phyloP scores from a whole-genome alignment of 495 filamentous ascomycete species.

The Lasiosphaeria ovina region DNA sequence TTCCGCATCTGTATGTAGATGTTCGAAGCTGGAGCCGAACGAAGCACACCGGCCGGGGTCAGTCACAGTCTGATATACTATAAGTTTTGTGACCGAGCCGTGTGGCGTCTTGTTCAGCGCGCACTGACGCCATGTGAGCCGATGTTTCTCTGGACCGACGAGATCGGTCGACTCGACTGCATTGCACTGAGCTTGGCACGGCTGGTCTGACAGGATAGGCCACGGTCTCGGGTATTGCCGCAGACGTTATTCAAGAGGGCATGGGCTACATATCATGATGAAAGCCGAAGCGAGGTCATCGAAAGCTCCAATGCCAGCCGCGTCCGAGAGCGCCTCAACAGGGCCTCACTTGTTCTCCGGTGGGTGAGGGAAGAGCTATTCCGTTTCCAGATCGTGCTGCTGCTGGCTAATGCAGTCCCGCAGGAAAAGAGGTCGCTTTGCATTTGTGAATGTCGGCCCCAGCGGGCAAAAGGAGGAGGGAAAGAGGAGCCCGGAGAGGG shows the following conservation, averaged over 20 bases:
- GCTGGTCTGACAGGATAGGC: neutral
- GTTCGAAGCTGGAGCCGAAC: neutral
- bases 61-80: neutral
- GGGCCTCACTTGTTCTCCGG: too few species aligned
- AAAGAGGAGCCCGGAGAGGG: too few species aligned
- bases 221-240: too few species aligned
- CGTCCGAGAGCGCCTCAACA: too few species aligned
- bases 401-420: neutral
- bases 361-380: neutral
- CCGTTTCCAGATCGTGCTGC: neutral
- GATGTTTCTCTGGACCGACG: neutral
- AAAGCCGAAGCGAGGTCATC: too few species aligned
- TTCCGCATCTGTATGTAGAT: neutral
- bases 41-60: conserved; percentile 6
- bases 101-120: conserved; percentile 1
- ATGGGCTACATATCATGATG: too few species aligned
- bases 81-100: conserved; percentile 8
- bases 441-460: neutral
- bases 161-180: neutral
- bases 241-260: too few species aligned
- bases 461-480: neutral
- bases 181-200: neutral
- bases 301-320: too few species aligned
- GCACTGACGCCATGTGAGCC: neutral
- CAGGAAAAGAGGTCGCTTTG: neutral